A percentile compares a stretch with the other conserved stretches of the same genome.
These are phyloP conservation scores for Endothia cerciana DNA, from an alignment of 2,329 filamentous ascomycete genomes.

Conservation along the genomic window DNA sequence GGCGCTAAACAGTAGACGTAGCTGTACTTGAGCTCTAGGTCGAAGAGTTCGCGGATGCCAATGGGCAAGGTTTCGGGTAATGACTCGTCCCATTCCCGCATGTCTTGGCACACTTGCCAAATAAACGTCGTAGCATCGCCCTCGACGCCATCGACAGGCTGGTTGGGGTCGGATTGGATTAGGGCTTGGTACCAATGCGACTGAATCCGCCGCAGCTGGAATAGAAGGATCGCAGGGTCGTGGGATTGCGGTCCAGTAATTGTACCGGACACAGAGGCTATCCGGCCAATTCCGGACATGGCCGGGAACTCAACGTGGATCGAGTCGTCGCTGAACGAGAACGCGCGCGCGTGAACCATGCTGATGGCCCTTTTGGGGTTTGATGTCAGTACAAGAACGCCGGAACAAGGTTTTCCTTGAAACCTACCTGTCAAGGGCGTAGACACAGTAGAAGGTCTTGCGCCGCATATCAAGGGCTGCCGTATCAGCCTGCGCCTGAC, in stretches of 20 bases:
- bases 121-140: slow-evolving; percentile 69
- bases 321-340: slow-evolving; percentile 92
- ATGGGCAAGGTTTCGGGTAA: slow-evolving; percentile 68
- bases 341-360: slow-evolving; percentile 83
- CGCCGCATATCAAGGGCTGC: slow-evolving; percentile 76
- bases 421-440: slow-evolving; percentile 79
- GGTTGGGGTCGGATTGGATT: slow-evolving; percentile 73
- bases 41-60: slow-evolving; percentile 75
- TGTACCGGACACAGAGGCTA: slow-evolving; percentile 46
- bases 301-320: slow-evolving; percentile 79
- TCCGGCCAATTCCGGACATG: slow-evolving; percentile 46
- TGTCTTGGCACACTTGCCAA: slow-evolving; percentile 75
- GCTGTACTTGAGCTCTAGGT: slow-evolving; percentile 87
- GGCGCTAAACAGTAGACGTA: slow-evolving; percentile 89
- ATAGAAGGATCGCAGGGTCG: slow-evolving; percentile 75
- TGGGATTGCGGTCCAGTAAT: slow-evolving; percentile 55
- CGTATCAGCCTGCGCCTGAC: slow-evolving; percentile 68
- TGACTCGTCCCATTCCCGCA: slow-evolving; percentile 81
- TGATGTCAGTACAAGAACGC: slow-evolving; percentile 32
- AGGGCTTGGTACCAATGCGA: slow-evolving; percentile 89
- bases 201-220: slow-evolving; percentile 82
- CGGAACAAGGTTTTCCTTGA: neutral
- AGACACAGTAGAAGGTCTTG: slow-evolving; percentile 87
- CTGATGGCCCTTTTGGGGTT: slow-evolving; percentile 70
- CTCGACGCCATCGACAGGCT: slow-evolving; percentile 52